Base-by-base conservation (phyloP, 208 protist species). In the Leishmania amazonensis region DNA sequence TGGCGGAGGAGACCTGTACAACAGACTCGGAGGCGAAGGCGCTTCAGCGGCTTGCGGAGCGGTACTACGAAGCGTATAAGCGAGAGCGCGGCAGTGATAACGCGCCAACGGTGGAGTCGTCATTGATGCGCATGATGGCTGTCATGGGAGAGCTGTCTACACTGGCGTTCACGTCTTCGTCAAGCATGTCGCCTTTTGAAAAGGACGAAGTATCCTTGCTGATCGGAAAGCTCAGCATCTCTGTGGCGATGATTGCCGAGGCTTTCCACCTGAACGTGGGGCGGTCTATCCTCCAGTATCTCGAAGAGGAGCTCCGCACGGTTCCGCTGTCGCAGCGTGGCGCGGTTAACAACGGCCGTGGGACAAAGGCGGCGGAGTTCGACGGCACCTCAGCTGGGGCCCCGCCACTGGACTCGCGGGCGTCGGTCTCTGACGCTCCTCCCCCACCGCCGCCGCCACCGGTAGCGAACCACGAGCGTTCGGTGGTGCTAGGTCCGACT, bases 71-170 rank as follows among this genome's bases (percentile, higher is more conserved):
- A 38, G 79, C 78, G 24, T 81, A 93, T 80, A 78, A 81, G 75
- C 58, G 82, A 28, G 76, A 89, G 13, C 86, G 83, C n/a, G 81
- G 91, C 38, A 60, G 79, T 21, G 67, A 79, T 53, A 84, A 67
- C 15, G 82, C 80, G 2, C 83, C 85, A n/a, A 88, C 87, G 0
- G 84, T 91, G 42, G 86, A 91, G 76, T 85, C 85, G 19, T 86
- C 89, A 0, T 71, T 96, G 49, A 85, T 96, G 87, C 90, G 91
- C 47, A 93, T 96, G 88, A 93, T 96, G 88, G 89, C 90, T 0
- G 87, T 86, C n/a, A 80, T 95, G 75, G 93, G 93, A 2, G 91
- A 96, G 67, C 74, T 96, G 4, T 90, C 91, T 53, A 84, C 87
- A 17, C 68, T 96, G 49, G 88, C 88, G 47, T 91, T 82, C 71